Conservation (phyloP, 495 filamentous ascomycete genomes). For the Aspergillus bertholletiae region DNA sequence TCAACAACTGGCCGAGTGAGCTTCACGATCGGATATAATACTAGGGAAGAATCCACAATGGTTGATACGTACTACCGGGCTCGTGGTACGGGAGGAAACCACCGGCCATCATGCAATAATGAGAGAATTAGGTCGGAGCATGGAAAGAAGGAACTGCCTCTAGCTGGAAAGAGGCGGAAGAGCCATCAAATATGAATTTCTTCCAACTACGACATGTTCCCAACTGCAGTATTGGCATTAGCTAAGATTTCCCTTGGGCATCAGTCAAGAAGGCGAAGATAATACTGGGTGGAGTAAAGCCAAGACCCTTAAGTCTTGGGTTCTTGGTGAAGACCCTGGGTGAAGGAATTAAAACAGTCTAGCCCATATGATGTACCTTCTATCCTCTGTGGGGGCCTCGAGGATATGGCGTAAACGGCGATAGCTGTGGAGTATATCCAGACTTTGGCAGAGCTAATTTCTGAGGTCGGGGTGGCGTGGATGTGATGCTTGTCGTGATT, state of each 20-base stretch:
- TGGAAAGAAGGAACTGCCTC: neutral
- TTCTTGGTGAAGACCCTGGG: neutral
- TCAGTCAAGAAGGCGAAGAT: neutral
- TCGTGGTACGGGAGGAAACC: constrained; percentile 33
- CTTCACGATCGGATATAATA: neutral
- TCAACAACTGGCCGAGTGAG: constrained; percentile 19
- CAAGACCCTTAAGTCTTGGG: neutral
- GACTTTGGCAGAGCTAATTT: neutral
- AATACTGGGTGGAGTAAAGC: neutral
- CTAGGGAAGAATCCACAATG: neutral
- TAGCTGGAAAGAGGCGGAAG: neutral
- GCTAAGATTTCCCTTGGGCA: neutral
- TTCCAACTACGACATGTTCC: no score
- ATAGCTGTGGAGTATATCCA: neutral
- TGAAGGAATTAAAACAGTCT: neutral
- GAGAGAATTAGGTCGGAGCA: neutral
- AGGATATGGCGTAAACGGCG: neutral
- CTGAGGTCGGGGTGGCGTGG: neutral
- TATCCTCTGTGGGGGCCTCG: neutral
- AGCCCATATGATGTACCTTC: neutral
- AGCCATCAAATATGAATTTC: neutral
- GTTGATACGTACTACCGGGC: constrained; percentile 23
- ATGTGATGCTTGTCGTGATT: neutral
- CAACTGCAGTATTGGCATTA: neutral
- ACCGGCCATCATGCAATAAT: constrained; percentile 19